These are phyloP conservation scores for Paramecium pentaurelia DNA, from an alignment of 73 alveolate genomes.

Conservation along the genomic window DNA sequence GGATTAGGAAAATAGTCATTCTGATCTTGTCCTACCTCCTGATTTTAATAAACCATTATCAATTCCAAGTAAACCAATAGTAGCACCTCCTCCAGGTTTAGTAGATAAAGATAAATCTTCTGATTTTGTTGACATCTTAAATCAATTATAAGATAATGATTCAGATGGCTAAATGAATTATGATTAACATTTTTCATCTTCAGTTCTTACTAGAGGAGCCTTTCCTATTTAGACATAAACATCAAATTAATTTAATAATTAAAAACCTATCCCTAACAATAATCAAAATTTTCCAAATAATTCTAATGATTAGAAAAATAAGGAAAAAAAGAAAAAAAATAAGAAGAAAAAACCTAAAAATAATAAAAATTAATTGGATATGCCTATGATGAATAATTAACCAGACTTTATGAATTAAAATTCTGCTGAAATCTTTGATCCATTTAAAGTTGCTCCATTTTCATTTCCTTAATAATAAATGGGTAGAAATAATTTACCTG, in stretches of 20 bases:
- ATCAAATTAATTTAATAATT: not conserved
- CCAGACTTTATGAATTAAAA: not conserved
- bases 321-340: not conserved
- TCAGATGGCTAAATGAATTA: conserved; percentile 6
- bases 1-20: not conserved
- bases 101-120: not conserved
- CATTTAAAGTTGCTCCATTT: not conserved
- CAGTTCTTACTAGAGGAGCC: not conserved
- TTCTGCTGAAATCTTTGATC: not conserved
- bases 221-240: not conserved
- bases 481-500: not conserved
- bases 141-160: not conserved
- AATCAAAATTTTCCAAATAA: not conserved
- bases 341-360: not conserved
- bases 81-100: conserved; percentile 11
- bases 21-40: not conserved
- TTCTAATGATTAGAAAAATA: not conserved
- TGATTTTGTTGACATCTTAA: not conserved
- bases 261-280: not conserved
- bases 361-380: not conserved
- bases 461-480: conserved; percentile 1
- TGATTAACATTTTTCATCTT: not conserved
- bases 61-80: not conserved
- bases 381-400: not conserved
- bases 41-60: not conserved